phyloP scores from a whole-genome alignment of 352 stramenopile genomes.

The Phytophthora hybrid region DNA sequence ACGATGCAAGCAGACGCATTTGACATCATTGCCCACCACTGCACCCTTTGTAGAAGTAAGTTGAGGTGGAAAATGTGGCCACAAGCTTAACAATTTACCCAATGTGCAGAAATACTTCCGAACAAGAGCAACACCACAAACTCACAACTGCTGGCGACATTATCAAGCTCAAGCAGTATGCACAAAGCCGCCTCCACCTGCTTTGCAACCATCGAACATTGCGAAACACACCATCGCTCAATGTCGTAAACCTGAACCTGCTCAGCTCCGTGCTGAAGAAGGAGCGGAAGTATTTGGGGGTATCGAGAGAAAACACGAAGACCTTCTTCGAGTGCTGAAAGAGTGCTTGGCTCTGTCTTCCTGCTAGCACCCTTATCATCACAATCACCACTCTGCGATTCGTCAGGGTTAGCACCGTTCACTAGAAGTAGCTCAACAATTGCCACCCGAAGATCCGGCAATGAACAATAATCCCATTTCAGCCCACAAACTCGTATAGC shows the following conservation, averaged over 20 bases:
- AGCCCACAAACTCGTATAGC: slow-evolving; percentile 43
- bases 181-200: slow-evolving; percentile 19
- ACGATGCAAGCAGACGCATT: background rate
- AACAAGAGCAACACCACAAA: slow-evolving; percentile 19
- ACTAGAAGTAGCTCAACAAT: slow-evolving; percentile 46
- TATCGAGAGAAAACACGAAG: slow-evolving; percentile 24
- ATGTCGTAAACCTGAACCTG: slow-evolving; percentile 20
- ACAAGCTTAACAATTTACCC: background rate
- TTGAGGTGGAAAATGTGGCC: slow-evolving; percentile 1
- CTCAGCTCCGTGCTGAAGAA: slow-evolving; percentile 38
- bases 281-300: slow-evolving; percentile 26
- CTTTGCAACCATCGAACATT: background rate
- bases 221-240: slow-evolving; percentile 23
- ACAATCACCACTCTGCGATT: background rate
- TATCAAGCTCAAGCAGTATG: slow-evolving; percentile 22
- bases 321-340: slow-evolving; percentile 35
- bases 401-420: slow-evolving; percentile 35
- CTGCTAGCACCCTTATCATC: background rate
- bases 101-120: slow-evolving; percentile 30
- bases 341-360: background rate
- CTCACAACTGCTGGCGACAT: slow-evolving; percentile 7
- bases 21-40: background rate
- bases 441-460: slow-evolving; percentile 4
- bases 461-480: background rate
- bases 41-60: no score